Evolutionary conservation across 768 basidiomycete species (phyloP), one percentile per base, ranked within the genome.

Genomic region (Boletus speciosus): DNA sequence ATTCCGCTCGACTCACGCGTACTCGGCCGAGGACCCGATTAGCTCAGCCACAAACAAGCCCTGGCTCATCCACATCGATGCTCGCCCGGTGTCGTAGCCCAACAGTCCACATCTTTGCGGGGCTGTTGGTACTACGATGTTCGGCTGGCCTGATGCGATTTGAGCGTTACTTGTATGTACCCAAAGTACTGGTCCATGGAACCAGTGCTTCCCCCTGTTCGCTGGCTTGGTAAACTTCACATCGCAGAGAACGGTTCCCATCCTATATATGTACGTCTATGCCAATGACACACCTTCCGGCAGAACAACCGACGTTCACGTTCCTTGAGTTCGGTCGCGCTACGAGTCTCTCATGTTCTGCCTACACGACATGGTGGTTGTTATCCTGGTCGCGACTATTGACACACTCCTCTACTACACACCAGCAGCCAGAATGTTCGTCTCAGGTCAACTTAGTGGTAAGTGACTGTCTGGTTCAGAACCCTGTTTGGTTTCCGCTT

Each of bases 331-430:
- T 68, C 3, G 63, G 56, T 48, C 66, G 62, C n/a, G 73, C 69
- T 0, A 57, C 61, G 25, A 27, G 25, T 40, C 4, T 71, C 70
- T 1, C 64, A 67, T 29, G 56, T 45, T 10, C n/a, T 67, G 16
- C 65, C 64, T 10, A 53, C 49, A 6, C 54, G 56, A n/a, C 48
- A 49, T 29, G 61, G 65, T 7, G 0, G 64, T 72, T 8, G 66
- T 74, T 5, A 66, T 69, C 37, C 41, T 74, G 25, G 56, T 75
- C 14, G 73, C 74, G 12, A 65, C 61, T 3, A 49, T 59, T 3
- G 71, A 74, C 41, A 67, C 61, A 0, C 35, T 73, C 11, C 31
- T 69, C 16, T 66, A 73, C 16, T 63, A 71, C 0, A 58, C 73
- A 14, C 21, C 66, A 19, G 37, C 64, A 5, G 45, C 54, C 3